A percentile compares a stretch with the other conserved stretches of the same genome.
Evolutionary conservation across 345 rosid species (phyloP).

Genomic region (Angophora floribunda): DNA sequence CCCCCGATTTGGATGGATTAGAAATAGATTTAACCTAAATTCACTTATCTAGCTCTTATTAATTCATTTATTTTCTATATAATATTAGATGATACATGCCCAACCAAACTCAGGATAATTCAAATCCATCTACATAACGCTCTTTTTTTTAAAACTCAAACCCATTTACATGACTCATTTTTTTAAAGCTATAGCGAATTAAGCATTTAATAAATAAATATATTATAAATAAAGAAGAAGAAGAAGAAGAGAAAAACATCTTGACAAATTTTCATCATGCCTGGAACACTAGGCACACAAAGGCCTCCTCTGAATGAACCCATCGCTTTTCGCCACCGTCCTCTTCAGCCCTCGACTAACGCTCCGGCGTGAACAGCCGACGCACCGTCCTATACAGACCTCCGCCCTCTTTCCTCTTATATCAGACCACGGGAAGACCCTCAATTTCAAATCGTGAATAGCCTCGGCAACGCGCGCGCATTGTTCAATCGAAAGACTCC

Average conservation of each 20-base stretch:
- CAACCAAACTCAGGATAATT: too few relatives aligned
- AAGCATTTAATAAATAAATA: background rate
- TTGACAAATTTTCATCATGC: background rate
- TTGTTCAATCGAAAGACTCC: background rate
- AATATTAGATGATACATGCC: rapidly evolving
- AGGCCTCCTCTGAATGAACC: constrained; percentile 18
- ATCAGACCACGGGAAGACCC: background rate
- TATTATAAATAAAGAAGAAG: background rate
- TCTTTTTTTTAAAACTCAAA: too few relatives aligned
- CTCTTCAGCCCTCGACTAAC: constrained; percentile 14
- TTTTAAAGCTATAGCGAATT: background rate
- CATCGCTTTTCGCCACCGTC: constrained; percentile 11
- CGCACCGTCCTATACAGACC: constrained; percentile 24
- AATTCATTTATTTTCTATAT: background rate
- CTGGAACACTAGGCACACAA: constrained; percentile 19
- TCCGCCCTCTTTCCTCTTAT: background rate
- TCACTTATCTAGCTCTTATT: background rate
- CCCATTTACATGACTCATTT: too few relatives aligned
- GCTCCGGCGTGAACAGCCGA: constrained; percentile 24
- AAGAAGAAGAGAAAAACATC: background rate
- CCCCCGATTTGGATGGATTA: background rate
- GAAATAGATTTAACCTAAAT: background rate
- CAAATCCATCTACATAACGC: too few relatives aligned
- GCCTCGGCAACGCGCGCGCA: background rate
- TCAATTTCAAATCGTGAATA: background rate